phyloP scores from a whole-genome alignment of 169 alveolate species.

The Cryptosporidium canis region DNA sequence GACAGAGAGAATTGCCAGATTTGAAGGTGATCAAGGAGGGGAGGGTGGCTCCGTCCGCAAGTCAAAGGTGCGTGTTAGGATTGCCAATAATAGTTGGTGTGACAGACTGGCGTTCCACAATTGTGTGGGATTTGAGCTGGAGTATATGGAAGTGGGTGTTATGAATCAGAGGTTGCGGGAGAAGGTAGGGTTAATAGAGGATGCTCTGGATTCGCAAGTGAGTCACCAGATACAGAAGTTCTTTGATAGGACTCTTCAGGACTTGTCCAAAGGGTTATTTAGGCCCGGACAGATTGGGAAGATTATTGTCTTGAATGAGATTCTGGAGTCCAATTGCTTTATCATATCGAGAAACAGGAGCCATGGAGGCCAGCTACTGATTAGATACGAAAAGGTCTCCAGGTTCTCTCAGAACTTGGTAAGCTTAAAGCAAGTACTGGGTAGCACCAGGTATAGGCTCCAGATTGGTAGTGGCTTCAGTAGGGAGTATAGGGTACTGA shows the following conservation, averaged over 20 bases:
- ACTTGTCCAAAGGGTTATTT: background rate
- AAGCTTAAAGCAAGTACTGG: constrained; percentile 1
- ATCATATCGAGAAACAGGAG: constrained; percentile 4
- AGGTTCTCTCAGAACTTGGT: background rate
- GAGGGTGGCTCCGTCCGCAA: no score
- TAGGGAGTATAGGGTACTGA: background rate
- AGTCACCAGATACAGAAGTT: constrained; percentile 13
- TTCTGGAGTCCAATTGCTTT: constrained; percentile 20
- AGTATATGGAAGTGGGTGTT: background rate
- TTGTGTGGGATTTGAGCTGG: constrained; percentile 50
- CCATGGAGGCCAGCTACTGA: background rate
- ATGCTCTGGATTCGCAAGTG: background rate
- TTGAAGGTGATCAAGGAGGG: background rate
- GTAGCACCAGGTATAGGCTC: background rate
- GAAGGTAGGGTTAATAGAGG: background rate
- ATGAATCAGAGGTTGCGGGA: background rate
- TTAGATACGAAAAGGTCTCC: constrained; percentile 21
- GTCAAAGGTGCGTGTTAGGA: background rate
- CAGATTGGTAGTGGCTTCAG: background rate
- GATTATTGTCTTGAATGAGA: background rate
- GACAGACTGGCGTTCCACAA: constrained; percentile 39
- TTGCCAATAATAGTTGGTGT: constrained; percentile 15
- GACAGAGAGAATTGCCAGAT: constrained; percentile 13
- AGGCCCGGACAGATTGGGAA: background rate
- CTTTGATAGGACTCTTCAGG: background rate